A percentile compares a stretch with the other conserved stretches of the same genome.
These are phyloP conservation scores for Phytophthora palmivora DNA, from an alignment of 352 stramenopile species.

Conservation along the genomic window DNA sequence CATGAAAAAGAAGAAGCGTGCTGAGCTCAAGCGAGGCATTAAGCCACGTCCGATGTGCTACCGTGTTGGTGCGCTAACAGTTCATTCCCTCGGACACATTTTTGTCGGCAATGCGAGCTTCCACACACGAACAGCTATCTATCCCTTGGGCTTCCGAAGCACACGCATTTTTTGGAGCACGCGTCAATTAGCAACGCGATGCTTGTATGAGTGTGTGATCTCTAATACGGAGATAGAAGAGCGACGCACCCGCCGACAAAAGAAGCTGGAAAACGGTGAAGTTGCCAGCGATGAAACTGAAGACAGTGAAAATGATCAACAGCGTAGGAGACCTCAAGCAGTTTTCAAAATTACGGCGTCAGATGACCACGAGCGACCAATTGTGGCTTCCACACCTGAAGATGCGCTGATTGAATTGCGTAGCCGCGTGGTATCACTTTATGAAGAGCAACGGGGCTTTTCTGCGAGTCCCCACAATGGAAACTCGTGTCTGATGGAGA, in stretches of 20 bases:
- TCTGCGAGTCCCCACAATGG: constrained; percentile 21
- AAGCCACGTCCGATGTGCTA: constrained; percentile 65
- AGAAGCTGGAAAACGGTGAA: constrained; percentile 21
- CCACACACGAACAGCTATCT: constrained; percentile 89
- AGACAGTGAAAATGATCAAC: constrained; percentile 19
- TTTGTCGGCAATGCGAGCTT: constrained; percentile 87
- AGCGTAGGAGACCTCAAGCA: constrained; percentile 33
- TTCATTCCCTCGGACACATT: constrained; percentile 83
- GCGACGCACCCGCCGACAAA: constrained; percentile 29
- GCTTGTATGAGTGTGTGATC: constrained; percentile 93
- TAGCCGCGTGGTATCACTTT: constrained; percentile 75
- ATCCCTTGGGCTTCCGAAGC: constrained; percentile 89
- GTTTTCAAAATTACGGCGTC: constrained; percentile 85
- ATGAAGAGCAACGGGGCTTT: constrained; percentile 66
- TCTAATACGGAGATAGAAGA: constrained; percentile 80
- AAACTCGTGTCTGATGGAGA: constrained; percentile 11
- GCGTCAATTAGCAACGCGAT: constrained; percentile 56
- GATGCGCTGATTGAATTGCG: constrained; percentile 79
- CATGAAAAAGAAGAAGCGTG: constrained; percentile 70
- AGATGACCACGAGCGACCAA: constrained; percentile 62
- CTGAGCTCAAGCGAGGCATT: constrained; percentile 45
- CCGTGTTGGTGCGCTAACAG: constrained; percentile 72
- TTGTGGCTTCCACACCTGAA: constrained; percentile 57
- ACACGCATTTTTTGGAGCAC: constrained; percentile 95
- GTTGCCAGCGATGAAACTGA: background rate